A percentile compares a stretch with the other conserved stretches of the same genome.
Conservation (phyloP, 495 filamentous ascomycete genomes). For the Neurospora sp. region DNA sequence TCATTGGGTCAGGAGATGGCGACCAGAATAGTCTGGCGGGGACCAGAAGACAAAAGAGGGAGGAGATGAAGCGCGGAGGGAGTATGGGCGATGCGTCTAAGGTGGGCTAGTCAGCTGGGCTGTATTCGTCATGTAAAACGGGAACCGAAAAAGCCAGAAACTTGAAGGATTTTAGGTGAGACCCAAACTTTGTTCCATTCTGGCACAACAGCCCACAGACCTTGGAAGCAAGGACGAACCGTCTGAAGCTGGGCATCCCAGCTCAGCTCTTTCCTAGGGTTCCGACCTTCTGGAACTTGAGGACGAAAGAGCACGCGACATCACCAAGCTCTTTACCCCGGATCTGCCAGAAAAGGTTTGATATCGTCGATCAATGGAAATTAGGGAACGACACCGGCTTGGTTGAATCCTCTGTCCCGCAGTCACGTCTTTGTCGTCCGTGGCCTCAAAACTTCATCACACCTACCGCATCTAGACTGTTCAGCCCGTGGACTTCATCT, state of each 20-base stretch:
- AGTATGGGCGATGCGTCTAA: not conserved
- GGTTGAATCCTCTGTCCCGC: not conserved
- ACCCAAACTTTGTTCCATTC: not conserved
- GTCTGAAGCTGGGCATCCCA: not conserved
- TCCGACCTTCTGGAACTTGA: not conserved
- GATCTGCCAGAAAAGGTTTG: not conserved
- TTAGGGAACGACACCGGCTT: not conserved
- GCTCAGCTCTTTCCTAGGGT: not conserved
- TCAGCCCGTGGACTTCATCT: not conserved
- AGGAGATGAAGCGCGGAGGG: not conserved
- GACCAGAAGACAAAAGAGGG: not conserved
- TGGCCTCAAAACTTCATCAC: not conserved
- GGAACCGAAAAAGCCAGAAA: not conserved
- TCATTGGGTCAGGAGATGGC: not conserved
- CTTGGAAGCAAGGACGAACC: not conserved
- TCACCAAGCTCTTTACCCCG: not conserved
- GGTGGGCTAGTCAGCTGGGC: not conserved
- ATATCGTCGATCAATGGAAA: not conserved
- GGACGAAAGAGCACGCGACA: not conserved
- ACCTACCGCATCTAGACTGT: not conserved
- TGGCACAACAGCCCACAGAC: not conserved
- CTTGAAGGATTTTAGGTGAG: not conserved
- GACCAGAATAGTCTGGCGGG: not conserved
- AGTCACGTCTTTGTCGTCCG: not conserved
- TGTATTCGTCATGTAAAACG: not conserved